Base-by-base conservation (phyloP, 352 stramenopile genomes). In the Pythium utonaiense region DNA sequence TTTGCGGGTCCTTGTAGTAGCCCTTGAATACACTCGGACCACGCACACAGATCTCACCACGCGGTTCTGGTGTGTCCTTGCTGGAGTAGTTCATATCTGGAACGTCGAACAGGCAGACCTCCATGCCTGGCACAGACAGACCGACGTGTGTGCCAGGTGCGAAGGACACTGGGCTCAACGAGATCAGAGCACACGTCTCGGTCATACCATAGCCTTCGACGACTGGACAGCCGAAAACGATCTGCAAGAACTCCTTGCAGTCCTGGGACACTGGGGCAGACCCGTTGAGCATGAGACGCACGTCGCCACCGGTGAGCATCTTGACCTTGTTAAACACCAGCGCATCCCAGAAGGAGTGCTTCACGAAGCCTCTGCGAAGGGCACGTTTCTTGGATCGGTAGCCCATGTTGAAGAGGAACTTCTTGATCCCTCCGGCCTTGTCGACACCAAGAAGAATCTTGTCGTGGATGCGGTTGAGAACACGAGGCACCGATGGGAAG, bases 251-350 rank as follows among this genome's bases (percentile, higher is more conserved):
- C 41, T 89, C 88, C 74, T 98, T 96, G 22, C 98, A 93, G 24
- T 96, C 89, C 33, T 83, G 71, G 17, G 89, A 86, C 36, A 99
- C 75, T 1, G 96, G 96, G 9, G 97, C 96, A 0, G 91, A 98
- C 19, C 94, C 97, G 40, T 80, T 98, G 6, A 98, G 75, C 71
- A 99, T 94, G 10, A 97, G 57, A 6, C 89, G 79, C 53, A 97
- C 68, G 25, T 84, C 73, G 41, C 96, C 90, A 16, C 97, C 97
- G 14, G 99, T 67, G 16, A 86, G 81, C 31, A 73, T 80, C 67
- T 98, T 95, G 42, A 98, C 81, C 68, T 98, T 98, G 65, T 86
- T 86, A 60, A 99, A 99, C 47, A 99, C 78, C 27, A 99, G 67
- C 41, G 77, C 72, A 78, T 99, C 96, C 83, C 95, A 99, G 33